phyloP scores from a whole-genome alignment of 768 basidiomycete genomes.

The Pholiota conissans region DNA sequence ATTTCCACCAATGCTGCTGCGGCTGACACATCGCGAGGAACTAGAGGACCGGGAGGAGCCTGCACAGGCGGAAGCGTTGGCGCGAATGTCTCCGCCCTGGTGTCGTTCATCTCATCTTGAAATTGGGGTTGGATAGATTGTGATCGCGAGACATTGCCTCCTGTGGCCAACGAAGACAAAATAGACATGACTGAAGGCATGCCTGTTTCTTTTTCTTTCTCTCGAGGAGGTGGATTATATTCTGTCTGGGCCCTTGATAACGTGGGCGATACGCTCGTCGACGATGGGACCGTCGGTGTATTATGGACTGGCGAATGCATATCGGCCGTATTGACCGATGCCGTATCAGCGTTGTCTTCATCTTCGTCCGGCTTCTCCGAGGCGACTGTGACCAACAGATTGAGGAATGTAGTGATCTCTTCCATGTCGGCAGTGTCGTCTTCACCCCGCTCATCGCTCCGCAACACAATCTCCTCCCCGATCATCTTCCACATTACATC shows the following conservation, averaged over 20 bases:
- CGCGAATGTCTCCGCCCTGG: slow-evolving; percentile 23
- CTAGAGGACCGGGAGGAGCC: background rate
- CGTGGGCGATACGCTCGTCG: slow-evolving; percentile 48
- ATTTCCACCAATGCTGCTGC: slow-evolving; percentile 62
- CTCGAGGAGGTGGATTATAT: slow-evolving; percentile 27
- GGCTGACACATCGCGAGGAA: slow-evolving; percentile 56
- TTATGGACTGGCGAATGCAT: slow-evolving; percentile 31
- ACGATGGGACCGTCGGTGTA: slow-evolving; percentile 28
- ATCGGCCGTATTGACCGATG: slow-evolving; percentile 38
- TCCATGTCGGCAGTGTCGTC: slow-evolving; percentile 20
- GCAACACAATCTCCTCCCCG: slow-evolving; percentile 67
- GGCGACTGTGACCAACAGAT: slow-evolving; percentile 42
- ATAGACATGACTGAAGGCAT: slow-evolving; percentile 65
- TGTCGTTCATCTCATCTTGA: slow-evolving; percentile 34
- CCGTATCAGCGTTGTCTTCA: slow-evolving; percentile 39
- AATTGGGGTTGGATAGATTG: slow-evolving; percentile 51
- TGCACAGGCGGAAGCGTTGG: slow-evolving; percentile 18
- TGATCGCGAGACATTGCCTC: slow-evolving; percentile 53
- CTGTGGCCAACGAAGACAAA: slow-evolving; percentile 55
- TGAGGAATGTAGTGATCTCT: slow-evolving; percentile 31
- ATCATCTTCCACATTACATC: slow-evolving; percentile 58
- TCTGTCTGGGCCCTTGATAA: slow-evolving; percentile 64
- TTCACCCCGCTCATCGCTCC: slow-evolving; percentile 41
- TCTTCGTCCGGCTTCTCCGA: slow-evolving; percentile 39
- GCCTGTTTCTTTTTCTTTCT: slow-evolving; percentile 42